Percentiles rank a stretch among this genome's conserved stretches.
These are phyloP conservation scores for Bonnemaisonia californica DNA, from an alignment of 31 red algal genomes.

Conservation along the genomic window DNA sequence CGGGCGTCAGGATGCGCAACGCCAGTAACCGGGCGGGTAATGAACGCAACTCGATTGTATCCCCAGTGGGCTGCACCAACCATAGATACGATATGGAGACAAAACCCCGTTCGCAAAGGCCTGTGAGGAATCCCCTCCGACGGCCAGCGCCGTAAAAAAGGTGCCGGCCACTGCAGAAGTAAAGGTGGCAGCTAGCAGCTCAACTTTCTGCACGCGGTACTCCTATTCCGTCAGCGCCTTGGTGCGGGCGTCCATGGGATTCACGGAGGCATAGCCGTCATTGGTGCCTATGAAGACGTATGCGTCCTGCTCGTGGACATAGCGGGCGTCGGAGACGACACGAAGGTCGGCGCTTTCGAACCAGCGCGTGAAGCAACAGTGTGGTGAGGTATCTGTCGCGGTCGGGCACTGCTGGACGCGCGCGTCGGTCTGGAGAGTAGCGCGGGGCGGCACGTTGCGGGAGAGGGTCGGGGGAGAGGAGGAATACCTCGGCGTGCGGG, in stretches of 20 bases:
- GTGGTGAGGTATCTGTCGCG: no score
- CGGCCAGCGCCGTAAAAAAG: neutral
- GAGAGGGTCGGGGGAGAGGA: no score
- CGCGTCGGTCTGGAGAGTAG: no score
- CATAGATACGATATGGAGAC: constrained; percentile 16
- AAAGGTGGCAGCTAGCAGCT: constrained; percentile 20
- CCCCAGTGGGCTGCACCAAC: constrained; percentile 17
- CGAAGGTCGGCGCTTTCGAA: constrained; percentile 58
- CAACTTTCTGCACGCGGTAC: constrained; percentile 51
- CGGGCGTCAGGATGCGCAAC: neutral
- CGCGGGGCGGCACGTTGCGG: no score
- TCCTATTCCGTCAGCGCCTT: constrained; percentile 37
- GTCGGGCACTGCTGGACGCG: no score
- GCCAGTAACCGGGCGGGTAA: constrained; percentile 2
- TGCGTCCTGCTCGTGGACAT: constrained; percentile 63
- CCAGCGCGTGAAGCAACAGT: constrained; percentile 24
- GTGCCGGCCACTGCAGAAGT: constrained; percentile 19
- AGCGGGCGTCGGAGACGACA: constrained; percentile 44
- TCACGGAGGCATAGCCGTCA: constrained; percentile 58
- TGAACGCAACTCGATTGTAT: neutral
- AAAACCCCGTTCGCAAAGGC: constrained; percentile 13
- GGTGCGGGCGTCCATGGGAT: constrained; percentile 10
- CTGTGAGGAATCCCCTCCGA: neutral
- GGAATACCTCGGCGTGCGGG: no score
- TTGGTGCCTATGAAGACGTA: constrained; percentile 50